phyloP scores from a whole-genome alignment of 805 yeast species.

The Lipomyces orientalis region DNA sequence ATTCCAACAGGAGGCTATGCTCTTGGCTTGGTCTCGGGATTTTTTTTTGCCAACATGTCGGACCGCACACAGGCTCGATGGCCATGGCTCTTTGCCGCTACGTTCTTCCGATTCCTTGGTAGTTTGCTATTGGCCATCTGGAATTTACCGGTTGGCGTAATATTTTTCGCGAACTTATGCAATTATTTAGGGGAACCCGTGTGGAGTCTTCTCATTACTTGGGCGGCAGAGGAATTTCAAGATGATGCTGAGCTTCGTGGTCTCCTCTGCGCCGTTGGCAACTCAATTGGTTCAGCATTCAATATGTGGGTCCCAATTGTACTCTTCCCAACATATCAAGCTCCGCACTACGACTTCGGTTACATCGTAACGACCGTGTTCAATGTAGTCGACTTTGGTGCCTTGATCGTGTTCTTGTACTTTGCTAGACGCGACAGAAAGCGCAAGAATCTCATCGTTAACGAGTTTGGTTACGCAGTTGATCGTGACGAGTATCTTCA shows the following conservation, averaged over 20 bases:
- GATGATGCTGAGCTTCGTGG: slow-evolving; percentile 35
- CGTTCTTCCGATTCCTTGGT: slow-evolving; percentile 22
- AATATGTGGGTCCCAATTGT: slow-evolving; percentile 38
- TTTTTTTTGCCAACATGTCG: slow-evolving; percentile 43
- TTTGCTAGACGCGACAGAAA: slow-evolving; percentile 22
- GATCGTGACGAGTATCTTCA: slow-evolving; percentile 28
- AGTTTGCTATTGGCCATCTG: slow-evolving; percentile 25
- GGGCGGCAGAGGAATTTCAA: slow-evolving; percentile 35
- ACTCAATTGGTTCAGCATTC: slow-evolving; percentile 28
- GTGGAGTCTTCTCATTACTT: slow-evolving; percentile 31
- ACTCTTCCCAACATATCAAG: slow-evolving; percentile 25
- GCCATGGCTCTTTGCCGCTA: slow-evolving; percentile 38
- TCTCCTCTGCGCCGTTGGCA: slow-evolving; percentile 30
- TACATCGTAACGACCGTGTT: slow-evolving; percentile 21
- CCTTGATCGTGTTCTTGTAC: slow-evolving; percentile 24
- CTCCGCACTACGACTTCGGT: slow-evolving; percentile 30
- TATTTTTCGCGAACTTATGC: slow-evolving; percentile 31
- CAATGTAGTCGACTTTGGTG: slow-evolving; percentile 24
- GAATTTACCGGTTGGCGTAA: slow-evolving; percentile 30
- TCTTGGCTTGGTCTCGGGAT: slow-evolving; percentile 42
- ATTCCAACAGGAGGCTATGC: slow-evolving; percentile 48
- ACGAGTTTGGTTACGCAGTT: slow-evolving; percentile 26
- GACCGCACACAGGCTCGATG: slow-evolving; percentile 44
- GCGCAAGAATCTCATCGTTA: slow-evolving; percentile 13
- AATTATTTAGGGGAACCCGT: slow-evolving; percentile 29